Conservation (phyloP, 257 asterid genomes). For the Linaria vulgaris region DNA sequence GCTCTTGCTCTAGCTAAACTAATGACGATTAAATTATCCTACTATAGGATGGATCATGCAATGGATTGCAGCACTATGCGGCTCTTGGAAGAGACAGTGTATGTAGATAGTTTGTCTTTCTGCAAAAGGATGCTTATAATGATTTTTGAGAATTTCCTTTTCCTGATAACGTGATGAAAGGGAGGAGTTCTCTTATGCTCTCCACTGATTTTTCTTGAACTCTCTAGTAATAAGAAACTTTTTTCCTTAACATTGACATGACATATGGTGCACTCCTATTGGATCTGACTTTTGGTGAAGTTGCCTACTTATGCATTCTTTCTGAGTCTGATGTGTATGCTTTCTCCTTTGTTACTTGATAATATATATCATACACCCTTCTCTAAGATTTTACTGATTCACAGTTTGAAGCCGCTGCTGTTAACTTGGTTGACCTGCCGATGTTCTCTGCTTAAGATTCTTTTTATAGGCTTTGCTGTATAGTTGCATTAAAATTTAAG, state of each 20-base stretch:
- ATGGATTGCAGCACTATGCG: constrained; percentile 97
- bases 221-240: constrained; percentile 11
- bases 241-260: neutral
- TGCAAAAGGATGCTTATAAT: constrained; percentile 9
- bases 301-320: too few relatives aligned
- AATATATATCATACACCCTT: constrained; percentile 9
- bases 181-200: neutral
- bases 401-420: constrained; percentile 97
- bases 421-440: constrained; percentile 91
- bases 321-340: too few relatives aligned
- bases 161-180: constrained; percentile 7
- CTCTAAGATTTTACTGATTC: constrained; percentile 30
- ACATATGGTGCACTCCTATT: constrained; percentile 5
- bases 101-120: constrained; percentile 34
- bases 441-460: constrained; percentile 43
- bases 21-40: constrained; percentile 18
- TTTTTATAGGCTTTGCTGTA: too few relatives aligned
- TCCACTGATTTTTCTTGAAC: constrained; percentile 2
- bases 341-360: too few relatives aligned
- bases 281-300: neutral
- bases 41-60: constrained; percentile 96
- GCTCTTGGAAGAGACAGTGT: constrained; percentile 92
- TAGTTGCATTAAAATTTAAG: too few relatives aligned
- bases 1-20: constrained; percentile 2
- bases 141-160: constrained; percentile 1